phyloP scores from a whole-genome alignment of 148 eudicot genomes.

The Mesembryanthemum crystallinum region DNA sequence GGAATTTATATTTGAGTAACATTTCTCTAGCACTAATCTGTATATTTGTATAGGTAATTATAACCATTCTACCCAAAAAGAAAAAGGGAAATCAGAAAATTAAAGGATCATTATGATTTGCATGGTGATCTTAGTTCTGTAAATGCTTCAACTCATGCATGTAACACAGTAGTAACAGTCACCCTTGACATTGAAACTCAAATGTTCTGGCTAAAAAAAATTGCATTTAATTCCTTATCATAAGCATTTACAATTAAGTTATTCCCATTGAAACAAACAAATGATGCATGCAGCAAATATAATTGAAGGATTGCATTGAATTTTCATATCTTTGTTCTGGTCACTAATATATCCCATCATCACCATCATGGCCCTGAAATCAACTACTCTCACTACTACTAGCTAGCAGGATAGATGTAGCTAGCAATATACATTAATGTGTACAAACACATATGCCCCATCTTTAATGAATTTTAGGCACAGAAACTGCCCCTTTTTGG shows the following conservation, averaged over 20 bases:
- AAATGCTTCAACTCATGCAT: constrained; percentile 9
- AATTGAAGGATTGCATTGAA: constrained; percentile 23
- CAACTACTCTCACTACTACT: constrained; percentile 14
- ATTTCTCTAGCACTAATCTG: no score
- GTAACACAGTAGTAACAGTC: no score
- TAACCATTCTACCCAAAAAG: no score
- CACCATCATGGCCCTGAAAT: constrained; percentile 40
- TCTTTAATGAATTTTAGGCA: constrained; percentile 18
- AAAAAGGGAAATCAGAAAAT: no score
- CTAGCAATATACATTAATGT: constrained; percentile 22
- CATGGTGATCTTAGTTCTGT: not conserved
- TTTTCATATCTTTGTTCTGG: constrained; percentile 35
- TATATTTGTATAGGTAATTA: no score
- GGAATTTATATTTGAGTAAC: no score
- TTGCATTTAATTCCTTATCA: constrained; percentile 12
- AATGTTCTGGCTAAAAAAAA: constrained; percentile 15
- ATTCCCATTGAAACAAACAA: constrained; percentile 10
- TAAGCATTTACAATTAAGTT: constrained; percentile 12
- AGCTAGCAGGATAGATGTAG: no score
- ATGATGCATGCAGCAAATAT: not conserved
- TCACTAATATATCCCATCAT: constrained; percentile 31
- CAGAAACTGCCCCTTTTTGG: constrained; percentile 24
- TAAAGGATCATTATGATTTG: no score
- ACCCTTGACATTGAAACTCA: constrained; percentile 13
- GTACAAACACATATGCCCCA: constrained; percentile 13